These are phyloP conservation scores for Marasmius sp. DNA, from an alignment of 1,284 basidiomycete genomes.

Conservation along the genomic window DNA sequence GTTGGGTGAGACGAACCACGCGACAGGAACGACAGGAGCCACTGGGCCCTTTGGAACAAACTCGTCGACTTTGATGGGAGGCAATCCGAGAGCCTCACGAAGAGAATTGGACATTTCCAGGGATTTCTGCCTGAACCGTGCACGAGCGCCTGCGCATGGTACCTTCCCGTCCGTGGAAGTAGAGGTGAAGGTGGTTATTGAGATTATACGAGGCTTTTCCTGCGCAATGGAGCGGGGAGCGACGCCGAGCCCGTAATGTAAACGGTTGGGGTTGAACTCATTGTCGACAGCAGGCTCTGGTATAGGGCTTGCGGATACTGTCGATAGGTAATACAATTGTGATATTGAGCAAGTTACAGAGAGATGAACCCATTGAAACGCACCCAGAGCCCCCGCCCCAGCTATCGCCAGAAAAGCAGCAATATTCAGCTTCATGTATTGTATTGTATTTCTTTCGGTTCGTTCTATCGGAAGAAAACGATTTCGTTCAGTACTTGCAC, in stretches of 20 bases:
- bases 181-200: not conserved
- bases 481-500: too few relatives aligned
- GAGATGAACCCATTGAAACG: too few relatives aligned
- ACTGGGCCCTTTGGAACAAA: not conserved
- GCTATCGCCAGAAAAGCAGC: too few relatives aligned
- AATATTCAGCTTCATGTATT: too few relatives aligned
- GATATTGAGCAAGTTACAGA: too few relatives aligned
- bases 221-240: not conserved
- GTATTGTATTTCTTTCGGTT: too few relatives aligned
- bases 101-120: conserved; percentile 47
- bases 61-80: conserved; percentile 33
- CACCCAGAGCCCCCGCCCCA: too few relatives aligned
- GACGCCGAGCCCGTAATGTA: not conserved
- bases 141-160: not conserved
- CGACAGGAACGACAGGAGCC: not conserved
- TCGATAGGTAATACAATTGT: too few relatives aligned
- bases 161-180: not conserved
- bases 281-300: too few relatives aligned
- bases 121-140: conserved; percentile 41
- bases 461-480: too few relatives aligned
- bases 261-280: not conserved
- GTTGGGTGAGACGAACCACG: not conserved
- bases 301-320: too few relatives aligned
- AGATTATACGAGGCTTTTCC: not conserved
- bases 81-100: conserved; percentile 47